Percentiles rank a stretch among this genome's conserved stretches.
Conservation (phyloP, 140 eudicot genomes). For the Stevia rebaudiana region DNA sequence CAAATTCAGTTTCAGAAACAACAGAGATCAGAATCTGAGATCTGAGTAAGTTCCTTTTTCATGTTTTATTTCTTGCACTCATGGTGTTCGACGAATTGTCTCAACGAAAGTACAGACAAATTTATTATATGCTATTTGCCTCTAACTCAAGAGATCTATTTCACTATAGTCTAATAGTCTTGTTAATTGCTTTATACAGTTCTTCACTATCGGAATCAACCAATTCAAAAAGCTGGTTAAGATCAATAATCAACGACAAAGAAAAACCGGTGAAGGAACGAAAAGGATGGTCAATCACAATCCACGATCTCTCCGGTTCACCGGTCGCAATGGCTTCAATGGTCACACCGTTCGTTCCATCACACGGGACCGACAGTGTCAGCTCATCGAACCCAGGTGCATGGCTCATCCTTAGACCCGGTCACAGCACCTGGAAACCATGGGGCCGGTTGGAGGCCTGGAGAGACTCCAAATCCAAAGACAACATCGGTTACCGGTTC, state of each 20-base stretch:
- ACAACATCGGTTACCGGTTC: conserved; percentile 66
- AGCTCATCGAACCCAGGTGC: conserved; percentile 90
- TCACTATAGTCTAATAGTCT: not conserved
- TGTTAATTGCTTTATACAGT: conserved; percentile 32
- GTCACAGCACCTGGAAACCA: conserved; percentile 84
- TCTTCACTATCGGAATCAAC: conserved; percentile 57
- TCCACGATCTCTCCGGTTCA: conserved; percentile 92
- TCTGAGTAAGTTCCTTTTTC: conserved; percentile 51
- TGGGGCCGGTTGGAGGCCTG: conserved; percentile 98
- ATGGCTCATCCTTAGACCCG: conserved; percentile 90
- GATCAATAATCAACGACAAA: conserved; percentile 24
- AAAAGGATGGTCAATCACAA: conserved; percentile 92
- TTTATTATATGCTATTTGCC: too few species aligned
- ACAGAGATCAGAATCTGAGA: conserved; percentile 59
- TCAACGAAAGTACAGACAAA: not conserved
- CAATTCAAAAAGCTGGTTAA: conserved; percentile 56
- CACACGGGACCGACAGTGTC: conserved; percentile 66
- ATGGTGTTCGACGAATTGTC: conserved; percentile 24
- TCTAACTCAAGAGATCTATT: not conserved
- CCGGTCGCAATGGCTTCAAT: conserved; percentile 96
- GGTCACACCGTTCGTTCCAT: conserved; percentile 98
- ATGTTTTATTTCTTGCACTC: not conserved
- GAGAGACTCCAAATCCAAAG: conserved; percentile 47
- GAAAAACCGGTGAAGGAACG: conserved; percentile 62
- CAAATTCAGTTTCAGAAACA: conserved; percentile 64